Evolutionary conservation across 2,329 filamentous ascomycete genomes (phyloP).

Genomic region (Nannizziopsis arthrosporioides): DNA sequence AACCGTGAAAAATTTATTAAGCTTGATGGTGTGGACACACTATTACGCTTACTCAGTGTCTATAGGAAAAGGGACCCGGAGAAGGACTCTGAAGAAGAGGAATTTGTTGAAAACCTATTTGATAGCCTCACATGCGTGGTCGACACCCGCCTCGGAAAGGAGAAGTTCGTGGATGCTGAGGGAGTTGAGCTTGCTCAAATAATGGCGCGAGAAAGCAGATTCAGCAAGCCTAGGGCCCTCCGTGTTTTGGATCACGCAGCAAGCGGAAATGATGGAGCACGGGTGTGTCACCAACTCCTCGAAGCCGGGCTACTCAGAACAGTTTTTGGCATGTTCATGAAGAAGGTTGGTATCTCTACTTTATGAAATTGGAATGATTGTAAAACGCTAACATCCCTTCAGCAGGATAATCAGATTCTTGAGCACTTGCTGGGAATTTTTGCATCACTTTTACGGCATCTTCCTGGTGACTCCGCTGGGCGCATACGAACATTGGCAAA

Average conservation of each 20-base stretch:
- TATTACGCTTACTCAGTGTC: conserved; percentile 70
- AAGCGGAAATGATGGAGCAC: conserved; percentile 44
- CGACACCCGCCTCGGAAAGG: conserved; percentile 63
- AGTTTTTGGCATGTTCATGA: conserved; percentile 79
- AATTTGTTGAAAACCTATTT: conserved; percentile 90
- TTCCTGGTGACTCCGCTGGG: conserved; percentile 65
- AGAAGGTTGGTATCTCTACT: conserved; percentile 40
- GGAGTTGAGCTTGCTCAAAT: conserved; percentile 84
- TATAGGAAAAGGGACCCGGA: conserved; percentile 80
- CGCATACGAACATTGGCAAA: conserved; percentile 82
- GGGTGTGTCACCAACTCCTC: conserved; percentile 64
- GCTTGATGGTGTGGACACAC: conserved; percentile 61
- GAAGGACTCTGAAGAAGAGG: conserved; percentile 79
- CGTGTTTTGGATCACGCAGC: conserved; percentile 75
- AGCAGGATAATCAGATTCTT: conserved; percentile 52
- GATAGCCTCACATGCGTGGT: conserved; percentile 71
- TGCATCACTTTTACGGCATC: conserved; percentile 62
- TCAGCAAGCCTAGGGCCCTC: conserved; percentile 65
- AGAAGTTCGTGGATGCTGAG: conserved; percentile 75
- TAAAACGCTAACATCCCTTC: conserved; percentile 11
- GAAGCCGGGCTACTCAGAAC: conserved; percentile 76
- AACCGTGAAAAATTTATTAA: conserved; percentile 54
- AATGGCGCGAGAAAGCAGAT: conserved; percentile 81
- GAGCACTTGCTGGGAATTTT: conserved; percentile 83
- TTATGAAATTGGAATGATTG: not conserved